Percentiles rank a stretch among this genome's conserved stretches.
These are phyloP conservation scores for Teunomyces panamensis DNA, from an alignment of 805 yeast species.

Conservation along the genomic window DNA sequence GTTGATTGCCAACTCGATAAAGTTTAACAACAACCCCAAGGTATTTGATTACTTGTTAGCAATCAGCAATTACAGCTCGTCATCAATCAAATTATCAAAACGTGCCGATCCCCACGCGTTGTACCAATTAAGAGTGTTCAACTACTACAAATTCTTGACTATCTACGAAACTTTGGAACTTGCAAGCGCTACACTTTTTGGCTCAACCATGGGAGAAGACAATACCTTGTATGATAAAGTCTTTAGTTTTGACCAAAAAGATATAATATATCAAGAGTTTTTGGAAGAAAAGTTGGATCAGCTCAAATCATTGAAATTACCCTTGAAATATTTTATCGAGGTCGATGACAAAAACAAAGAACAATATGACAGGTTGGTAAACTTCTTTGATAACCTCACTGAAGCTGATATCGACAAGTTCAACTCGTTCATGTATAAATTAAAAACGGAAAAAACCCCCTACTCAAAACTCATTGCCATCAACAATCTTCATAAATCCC, in stretches of 20 bases:
- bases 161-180: slow-evolving; percentile 31
- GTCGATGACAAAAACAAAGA: slow-evolving; percentile 6
- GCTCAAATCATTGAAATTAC: slow-evolving; percentile 24
- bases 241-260: slow-evolving; percentile 37
- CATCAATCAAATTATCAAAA: slow-evolving; percentile 34
- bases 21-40: slow-evolving; percentile 28
- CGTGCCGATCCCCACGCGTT: slow-evolving; percentile 36
- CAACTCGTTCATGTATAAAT: slow-evolving; percentile 13
- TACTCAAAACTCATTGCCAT: slow-evolving; percentile 28
- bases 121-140: slow-evolving; percentile 39
- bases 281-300: slow-evolving; percentile 30
- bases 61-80: slow-evolving; percentile 37
- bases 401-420: slow-evolving; percentile 17
- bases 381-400: slow-evolving; percentile 16
- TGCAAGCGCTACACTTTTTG: slow-evolving; percentile 31
- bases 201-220: slow-evolving; percentile 26
- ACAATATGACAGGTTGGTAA: slow-evolving; percentile 7
- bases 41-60: slow-evolving; percentile 40
- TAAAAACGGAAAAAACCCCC: slow-evolving; percentile 27
- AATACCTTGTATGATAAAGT: slow-evolving; percentile 36
- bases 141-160: slow-evolving; percentile 38
- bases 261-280: slow-evolving; percentile 34
- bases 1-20: slow-evolving; percentile 27
- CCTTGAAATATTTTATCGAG: slow-evolving; percentile 31
- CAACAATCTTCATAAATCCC: slow-evolving; percentile 30